Conservation (phyloP, 495 filamentous ascomycete species). For the Hypoxylon trugodes region DNA sequence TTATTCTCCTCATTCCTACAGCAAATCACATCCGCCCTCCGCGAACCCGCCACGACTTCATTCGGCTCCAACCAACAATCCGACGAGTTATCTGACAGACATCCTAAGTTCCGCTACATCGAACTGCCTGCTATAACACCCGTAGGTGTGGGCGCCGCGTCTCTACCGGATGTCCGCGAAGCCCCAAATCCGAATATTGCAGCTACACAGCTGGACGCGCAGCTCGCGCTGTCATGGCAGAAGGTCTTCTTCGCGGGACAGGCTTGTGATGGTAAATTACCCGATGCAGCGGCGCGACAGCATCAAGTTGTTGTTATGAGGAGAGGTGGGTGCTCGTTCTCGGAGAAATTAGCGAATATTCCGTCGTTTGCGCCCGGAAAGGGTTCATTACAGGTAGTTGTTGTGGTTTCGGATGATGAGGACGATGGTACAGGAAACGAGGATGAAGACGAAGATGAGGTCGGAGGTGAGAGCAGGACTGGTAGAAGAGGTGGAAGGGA, state of each 20-base stretch:
- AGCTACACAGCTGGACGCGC: too few species aligned
- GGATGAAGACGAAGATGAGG: constrained; percentile 22
- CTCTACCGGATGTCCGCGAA: constrained; percentile 73
- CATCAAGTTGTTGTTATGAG: constrained; percentile 85
- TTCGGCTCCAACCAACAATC: constrained; percentile 41
- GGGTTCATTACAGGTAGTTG: constrained; percentile 74
- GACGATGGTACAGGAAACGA: constrained; percentile 45
- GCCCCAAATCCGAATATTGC: constrained; percentile 57
- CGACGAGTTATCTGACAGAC: too few species aligned
- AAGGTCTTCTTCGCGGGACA: constrained; percentile 75
- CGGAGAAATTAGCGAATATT: constrained; percentile 82
- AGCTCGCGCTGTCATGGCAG: constrained; percentile 72
- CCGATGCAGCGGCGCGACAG: constrained; percentile 64
- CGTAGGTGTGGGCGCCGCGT: constrained; percentile 77
- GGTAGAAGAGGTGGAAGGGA: not conserved
- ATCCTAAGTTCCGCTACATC: constrained; percentile 49
- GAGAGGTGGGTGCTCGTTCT: constrained; percentile 86
- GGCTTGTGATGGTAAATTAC: constrained; percentile 70
- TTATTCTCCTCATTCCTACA: constrained; percentile 67
- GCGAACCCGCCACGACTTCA: constrained; percentile 53
- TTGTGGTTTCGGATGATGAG: constrained; percentile 79
- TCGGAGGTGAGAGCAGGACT: not conserved
- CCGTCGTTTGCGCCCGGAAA: constrained; percentile 73
- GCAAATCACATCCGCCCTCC: constrained; percentile 64
- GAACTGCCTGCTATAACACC: constrained; percentile 74